Conservation (phyloP, 345 rosid species). For the Trapa bicornis region DNA sequence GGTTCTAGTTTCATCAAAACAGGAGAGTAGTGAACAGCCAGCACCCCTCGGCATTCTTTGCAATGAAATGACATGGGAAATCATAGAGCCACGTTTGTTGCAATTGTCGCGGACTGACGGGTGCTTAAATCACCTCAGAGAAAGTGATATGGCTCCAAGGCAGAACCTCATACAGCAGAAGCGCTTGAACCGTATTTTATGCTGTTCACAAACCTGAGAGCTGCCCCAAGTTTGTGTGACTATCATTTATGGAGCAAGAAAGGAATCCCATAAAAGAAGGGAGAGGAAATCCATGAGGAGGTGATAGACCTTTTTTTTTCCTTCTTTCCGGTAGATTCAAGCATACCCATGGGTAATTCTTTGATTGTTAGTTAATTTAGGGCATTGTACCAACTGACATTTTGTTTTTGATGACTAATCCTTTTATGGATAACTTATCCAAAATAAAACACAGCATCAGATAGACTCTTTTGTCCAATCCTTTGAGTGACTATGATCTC, state of each 20-base stretch:
- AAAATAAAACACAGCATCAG: not conserved
- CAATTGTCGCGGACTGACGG: not conserved
- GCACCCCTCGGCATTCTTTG: not conserved
- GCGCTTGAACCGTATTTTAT: not conserved
- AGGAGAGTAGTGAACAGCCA: not conserved
- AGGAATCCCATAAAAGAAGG: not conserved
- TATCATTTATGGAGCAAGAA: not conserved
- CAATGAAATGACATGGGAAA: not conserved
- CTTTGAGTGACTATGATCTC: not conserved
- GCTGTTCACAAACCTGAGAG: not conserved
- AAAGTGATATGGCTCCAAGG: not conserved
- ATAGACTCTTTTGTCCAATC: not conserved
- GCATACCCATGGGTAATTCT: not conserved
- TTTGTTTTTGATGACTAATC: not conserved
- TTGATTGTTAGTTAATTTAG: not conserved
- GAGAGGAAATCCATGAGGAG: not conserved
- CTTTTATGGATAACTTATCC: not conserved
- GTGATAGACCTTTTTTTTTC: not conserved
- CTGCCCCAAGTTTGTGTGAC: not conserved
- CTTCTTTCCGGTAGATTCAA: not conserved
- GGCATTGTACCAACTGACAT: not conserved
- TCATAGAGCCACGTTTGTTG: not conserved
- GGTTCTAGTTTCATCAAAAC: constrained; percentile 22
- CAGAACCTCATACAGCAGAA: not conserved
- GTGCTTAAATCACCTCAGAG: not conserved